Evolutionary conservation across 2,329 filamentous ascomycete genomes (phyloP).

Genomic region (Penicillium sp.): DNA sequence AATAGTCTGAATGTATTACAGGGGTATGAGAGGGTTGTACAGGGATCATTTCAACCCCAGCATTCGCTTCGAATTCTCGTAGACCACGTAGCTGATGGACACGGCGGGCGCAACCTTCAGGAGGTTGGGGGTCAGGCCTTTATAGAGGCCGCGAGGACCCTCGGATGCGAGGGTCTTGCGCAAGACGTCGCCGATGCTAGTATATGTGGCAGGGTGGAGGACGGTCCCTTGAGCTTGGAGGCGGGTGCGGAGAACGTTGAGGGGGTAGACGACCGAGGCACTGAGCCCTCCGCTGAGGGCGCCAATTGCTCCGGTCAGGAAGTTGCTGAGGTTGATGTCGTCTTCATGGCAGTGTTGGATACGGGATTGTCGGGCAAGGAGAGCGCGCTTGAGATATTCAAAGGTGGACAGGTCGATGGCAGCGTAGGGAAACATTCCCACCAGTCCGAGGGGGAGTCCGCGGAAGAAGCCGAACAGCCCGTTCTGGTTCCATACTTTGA

Average conservation of each 20-base stretch:
- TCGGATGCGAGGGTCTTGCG: conserved; percentile 78
- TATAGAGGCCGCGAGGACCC: conserved; percentile 83
- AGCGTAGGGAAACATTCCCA: conserved; percentile 97
- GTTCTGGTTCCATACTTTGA: conserved; percentile 79
- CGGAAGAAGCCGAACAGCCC: conserved; percentile 79
- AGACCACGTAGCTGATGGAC: conserved; percentile 91
- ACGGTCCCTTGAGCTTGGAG: conserved; percentile 91
- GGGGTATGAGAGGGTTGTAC: background rate
- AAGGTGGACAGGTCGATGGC: conserved; percentile 96
- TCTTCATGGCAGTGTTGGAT: conserved; percentile 72
- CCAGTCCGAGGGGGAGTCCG: conserved; percentile 85
- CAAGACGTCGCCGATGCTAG: conserved; percentile 85
- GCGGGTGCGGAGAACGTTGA: conserved; percentile 89
- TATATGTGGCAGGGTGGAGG: conserved; percentile 88
- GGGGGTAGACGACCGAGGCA: conserved; percentile 88
- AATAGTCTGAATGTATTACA: background rate
- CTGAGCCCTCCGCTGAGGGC: conserved; percentile 89
- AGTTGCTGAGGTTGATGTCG: conserved; percentile 74
- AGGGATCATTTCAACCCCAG: conserved; percentile 52
- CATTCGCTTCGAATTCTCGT: conserved; percentile 81
- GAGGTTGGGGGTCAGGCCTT: conserved; percentile 89
- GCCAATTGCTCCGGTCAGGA: conserved; percentile 83
- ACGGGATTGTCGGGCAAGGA: conserved; percentile 69
- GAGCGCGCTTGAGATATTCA: conserved; percentile 79
- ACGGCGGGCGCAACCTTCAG: conserved; percentile 95